Evolutionary conservation across 257 asterid species (phyloP).

Genomic region (Parsonsia alboflavescens): DNA sequence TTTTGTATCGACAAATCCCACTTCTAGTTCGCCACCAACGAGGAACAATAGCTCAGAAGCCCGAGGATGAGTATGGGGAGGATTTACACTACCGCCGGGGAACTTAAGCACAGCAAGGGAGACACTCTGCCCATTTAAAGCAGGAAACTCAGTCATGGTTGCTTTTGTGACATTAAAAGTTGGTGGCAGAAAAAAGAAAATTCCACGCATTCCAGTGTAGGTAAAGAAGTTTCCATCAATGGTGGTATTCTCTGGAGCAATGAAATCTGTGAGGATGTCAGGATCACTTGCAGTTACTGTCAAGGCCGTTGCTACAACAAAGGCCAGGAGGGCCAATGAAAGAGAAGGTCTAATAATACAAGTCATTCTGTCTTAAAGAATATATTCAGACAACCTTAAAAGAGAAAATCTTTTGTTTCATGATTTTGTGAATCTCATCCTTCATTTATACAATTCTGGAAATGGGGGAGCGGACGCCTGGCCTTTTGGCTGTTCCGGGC

Average conservation of each 20-base stretch:
- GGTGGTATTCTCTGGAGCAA: slow-evolving; percentile 21
- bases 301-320: neutral
- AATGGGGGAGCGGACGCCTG: neutral
- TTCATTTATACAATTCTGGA: neutral
- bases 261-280: slow-evolving; percentile 34
- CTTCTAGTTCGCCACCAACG: slow-evolving; percentile 23
- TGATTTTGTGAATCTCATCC: neutral
- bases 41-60: slow-evolving; percentile 37
- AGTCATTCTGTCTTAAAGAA: neutral
- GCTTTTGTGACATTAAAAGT: slow-evolving; percentile 24
- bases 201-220: slow-evolving; percentile 2
- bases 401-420: too few relatives aligned
- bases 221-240: slow-evolving; percentile 30
- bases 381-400: neutral
- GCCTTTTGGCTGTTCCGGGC: neutral
- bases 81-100: slow-evolving; percentile 29
- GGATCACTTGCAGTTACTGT: slow-evolving; percentile 21
- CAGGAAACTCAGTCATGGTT: slow-evolving; percentile 24
- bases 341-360: neutral
- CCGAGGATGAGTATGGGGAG: slow-evolving; percentile 41
- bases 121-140: slow-evolving; percentile 34
- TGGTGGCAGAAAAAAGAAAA: neutral
- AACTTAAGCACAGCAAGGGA: slow-evolving; percentile 22
- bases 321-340: neutral
- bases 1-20: slow-evolving; percentile 29